Percentiles rank a stretch among this genome's conserved stretches.
Evolutionary conservation across 257 asterid species (phyloP).

Genomic region (Hygrophila difformis): DNA sequence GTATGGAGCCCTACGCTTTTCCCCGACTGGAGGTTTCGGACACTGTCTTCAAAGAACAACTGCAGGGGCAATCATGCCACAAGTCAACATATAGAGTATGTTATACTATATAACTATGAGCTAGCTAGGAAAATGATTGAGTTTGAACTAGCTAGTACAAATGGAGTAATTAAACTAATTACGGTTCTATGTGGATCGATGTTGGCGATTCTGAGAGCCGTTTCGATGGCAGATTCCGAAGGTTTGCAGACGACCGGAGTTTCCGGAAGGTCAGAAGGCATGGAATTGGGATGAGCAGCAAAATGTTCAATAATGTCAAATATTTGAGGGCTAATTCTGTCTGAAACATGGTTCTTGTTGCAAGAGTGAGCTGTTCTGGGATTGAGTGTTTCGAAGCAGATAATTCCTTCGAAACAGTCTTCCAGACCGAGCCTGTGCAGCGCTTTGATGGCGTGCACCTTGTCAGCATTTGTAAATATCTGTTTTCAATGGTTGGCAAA

Average conservation of each 20-base stretch:
- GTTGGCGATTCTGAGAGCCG: constrained; percentile 67
- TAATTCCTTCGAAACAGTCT: constrained; percentile 89
- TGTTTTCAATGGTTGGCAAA: constrained; percentile 8
- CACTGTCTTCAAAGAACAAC: constrained; percentile 92
- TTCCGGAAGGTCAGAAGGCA: constrained; percentile 43
- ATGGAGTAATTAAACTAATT: constrained; percentile 22
- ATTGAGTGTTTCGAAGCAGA: constrained; percentile 91
- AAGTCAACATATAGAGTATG: neutral
- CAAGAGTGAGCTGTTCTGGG: constrained; percentile 52
- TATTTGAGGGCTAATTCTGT: constrained; percentile 30
- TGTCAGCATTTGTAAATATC: constrained; percentile 96
- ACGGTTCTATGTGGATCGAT: constrained; percentile 82
- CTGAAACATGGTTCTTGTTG: too few species aligned
- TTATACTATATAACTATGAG: too few species aligned
- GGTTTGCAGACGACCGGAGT: constrained; percentile 92
- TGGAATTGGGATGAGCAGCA: constrained; percentile 32
- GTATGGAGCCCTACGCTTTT: constrained; percentile 77
- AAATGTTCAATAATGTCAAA: constrained; percentile 80
- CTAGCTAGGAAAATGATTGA: too few species aligned
- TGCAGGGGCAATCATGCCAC: constrained; percentile 18
- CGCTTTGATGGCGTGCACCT: constrained; percentile 64
- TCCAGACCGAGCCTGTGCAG: constrained; percentile 64
- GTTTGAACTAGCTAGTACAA: too few species aligned
- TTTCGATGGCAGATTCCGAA: constrained; percentile 65
- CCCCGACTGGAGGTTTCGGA: constrained; percentile 73